phyloP scores from a whole-genome alignment of 805 yeast genomes.

The Starmerella davenportii region DNA sequence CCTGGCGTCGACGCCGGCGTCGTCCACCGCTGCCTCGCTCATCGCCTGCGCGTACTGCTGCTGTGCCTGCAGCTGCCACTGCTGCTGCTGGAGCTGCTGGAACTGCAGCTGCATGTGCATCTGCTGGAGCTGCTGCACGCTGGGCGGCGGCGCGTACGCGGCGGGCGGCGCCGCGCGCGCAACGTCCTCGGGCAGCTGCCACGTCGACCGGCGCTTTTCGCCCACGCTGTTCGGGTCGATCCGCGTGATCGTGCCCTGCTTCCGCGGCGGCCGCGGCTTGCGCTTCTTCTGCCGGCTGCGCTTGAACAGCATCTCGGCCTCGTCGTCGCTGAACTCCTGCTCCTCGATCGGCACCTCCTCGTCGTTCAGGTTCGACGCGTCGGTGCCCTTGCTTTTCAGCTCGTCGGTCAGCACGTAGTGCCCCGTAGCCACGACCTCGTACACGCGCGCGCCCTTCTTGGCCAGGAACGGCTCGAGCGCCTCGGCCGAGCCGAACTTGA shows the following conservation, averaged over 20 bases:
- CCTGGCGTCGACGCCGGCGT: too few relatives aligned
- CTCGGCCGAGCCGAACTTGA: conserved; percentile 40
- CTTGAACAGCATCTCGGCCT: conserved; percentile 58
- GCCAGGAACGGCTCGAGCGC: conserved; percentile 32
- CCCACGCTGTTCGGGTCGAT: too few relatives aligned
- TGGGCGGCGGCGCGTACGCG: too few relatives aligned
- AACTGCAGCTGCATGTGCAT: conserved; percentile 4
- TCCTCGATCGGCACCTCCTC: conserved; percentile 88
- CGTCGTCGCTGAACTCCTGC: conserved; percentile 91
- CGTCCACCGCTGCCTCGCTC: too few relatives aligned
- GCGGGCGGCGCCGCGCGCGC: too few relatives aligned
- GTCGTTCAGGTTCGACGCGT: conserved; percentile 87
- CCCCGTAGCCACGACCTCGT: conserved; percentile 64
- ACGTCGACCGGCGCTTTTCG: too few relatives aligned
- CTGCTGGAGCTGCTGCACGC: conserved; percentile 9
- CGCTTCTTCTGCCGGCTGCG: conserved; percentile 44
- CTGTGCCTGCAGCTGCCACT: conserved; percentile 1
- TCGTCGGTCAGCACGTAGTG: conserved; percentile 60
- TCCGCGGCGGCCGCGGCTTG: conserved; percentile 9
- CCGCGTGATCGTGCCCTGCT: not conserved
- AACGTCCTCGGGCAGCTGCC: not conserved
- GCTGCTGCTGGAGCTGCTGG: conserved; percentile 2
- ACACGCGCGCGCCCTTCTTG: conserved; percentile 40
- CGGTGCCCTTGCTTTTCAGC: conserved; percentile 67
- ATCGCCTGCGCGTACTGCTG: too few relatives aligned